Evolutionary conservation across 1,284 basidiomycete genomes (phyloP).

Genomic region (Fomitopsis palustris): DNA sequence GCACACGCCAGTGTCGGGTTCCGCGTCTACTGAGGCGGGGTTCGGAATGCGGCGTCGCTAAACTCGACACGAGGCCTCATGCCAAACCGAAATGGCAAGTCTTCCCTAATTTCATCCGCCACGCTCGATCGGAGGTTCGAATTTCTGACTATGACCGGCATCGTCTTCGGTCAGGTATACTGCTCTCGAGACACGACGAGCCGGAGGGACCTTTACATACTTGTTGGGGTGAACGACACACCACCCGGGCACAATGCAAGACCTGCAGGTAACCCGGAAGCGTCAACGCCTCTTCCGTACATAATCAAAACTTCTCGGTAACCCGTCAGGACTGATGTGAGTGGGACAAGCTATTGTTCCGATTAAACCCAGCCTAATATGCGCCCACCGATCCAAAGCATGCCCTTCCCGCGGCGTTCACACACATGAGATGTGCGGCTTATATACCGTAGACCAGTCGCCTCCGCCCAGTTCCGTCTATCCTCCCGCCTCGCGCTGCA

Average conservation of each 20-base stretch:
- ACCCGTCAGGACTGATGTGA: background rate
- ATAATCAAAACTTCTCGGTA: background rate
- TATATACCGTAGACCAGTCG: conserved; percentile 9
- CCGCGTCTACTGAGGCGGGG: background rate
- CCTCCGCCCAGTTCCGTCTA: conserved; percentile 4
- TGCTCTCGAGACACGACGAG: background rate
- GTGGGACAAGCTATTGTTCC: conserved; percentile 1
- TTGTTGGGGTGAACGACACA: background rate
- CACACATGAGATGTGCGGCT: background rate
- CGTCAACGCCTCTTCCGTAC: background rate
- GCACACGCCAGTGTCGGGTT: background rate
- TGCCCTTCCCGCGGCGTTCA: conserved; percentile 3
- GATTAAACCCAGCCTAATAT: conserved; percentile 2
- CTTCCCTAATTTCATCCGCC: background rate
- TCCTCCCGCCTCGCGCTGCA: conserved; percentile 10
- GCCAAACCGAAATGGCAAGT: background rate
- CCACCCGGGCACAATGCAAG: background rate
- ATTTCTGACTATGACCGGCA: background rate
- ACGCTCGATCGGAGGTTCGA: conserved; percentile 1
- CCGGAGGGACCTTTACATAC: background rate
- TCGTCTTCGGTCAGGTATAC: background rate
- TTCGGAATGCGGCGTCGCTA: background rate
- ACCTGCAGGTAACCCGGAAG: background rate
- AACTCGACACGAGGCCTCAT: background rate
- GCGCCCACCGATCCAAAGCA: conserved; percentile 2